Conservation (phyloP, 1,284 basidiomycete species). For the Lentinula novae-zelandiae region DNA sequence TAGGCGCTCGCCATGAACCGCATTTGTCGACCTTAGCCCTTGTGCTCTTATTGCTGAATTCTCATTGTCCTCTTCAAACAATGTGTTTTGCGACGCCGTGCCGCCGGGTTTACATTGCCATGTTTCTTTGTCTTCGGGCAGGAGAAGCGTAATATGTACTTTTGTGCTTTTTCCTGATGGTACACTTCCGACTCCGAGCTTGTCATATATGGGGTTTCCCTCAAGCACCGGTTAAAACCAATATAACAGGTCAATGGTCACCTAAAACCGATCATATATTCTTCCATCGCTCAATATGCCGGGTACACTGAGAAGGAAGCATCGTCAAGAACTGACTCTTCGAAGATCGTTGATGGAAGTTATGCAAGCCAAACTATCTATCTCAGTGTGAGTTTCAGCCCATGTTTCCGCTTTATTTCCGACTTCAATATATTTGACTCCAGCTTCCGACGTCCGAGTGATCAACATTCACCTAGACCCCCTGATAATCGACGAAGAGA, state of each 20-base stretch:
- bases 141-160: neutral
- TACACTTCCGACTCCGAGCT: neutral
- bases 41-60: neutral
- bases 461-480: neutral
- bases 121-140: conserved; percentile 3
- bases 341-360: conserved; percentile 14
- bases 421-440: neutral
- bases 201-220: neutral
- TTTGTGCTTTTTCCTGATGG: neutral
- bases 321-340: conserved; percentile 15
- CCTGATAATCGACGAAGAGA: neutral
- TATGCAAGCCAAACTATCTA: conserved; percentile 8
- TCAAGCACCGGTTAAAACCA: neutral
- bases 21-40: neutral
- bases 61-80: neutral
- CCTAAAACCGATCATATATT: neutral
- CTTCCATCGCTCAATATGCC: conserved; percentile 1
- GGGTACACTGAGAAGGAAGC: conserved; percentile 10
- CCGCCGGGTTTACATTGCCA: conserved; percentile 1
- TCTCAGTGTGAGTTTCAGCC: neutral
- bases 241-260: conserved; percentile 2
- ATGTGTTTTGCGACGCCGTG: neutral
- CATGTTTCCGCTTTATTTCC: neutral
- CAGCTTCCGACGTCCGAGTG: neutral
- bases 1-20: neutral